Evolutionary conservation across 495 filamentous ascomycete genomes (phyloP).

Genomic region (Penicilliopsis zonata): DNA sequence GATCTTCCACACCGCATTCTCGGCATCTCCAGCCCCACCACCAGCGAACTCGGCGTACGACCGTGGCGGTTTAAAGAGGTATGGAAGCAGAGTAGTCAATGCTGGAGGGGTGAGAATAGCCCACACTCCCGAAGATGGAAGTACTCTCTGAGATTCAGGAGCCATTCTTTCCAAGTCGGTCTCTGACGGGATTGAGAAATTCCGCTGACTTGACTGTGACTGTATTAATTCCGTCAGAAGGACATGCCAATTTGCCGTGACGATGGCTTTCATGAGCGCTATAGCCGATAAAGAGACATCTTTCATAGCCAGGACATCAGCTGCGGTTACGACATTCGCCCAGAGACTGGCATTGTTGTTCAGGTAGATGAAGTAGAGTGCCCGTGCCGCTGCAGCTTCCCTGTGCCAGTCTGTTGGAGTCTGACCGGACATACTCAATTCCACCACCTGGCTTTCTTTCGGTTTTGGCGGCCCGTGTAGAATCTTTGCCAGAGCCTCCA

Average conservation of each 20-base stretch:
- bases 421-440: constrained; percentile 19
- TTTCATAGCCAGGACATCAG: constrained; percentile 46
- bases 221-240: constrained; percentile 13
- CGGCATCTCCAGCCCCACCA: constrained; percentile 43
- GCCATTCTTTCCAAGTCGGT: constrained; percentile 22
- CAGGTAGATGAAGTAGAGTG: constrained; percentile 44
- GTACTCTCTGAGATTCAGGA: constrained; percentile 19
- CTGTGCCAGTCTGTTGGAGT: constrained; percentile 26
- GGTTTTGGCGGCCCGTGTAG: constrained; percentile 39
- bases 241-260: constrained; percentile 42
- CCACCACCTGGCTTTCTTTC: constrained; percentile 14
- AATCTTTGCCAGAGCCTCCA: constrained; percentile 41
- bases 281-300: constrained; percentile 46
- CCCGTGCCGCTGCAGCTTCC: constrained; percentile 43
- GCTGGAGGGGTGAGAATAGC: constrained; percentile 41
- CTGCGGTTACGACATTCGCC: constrained; percentile 35
- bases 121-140: constrained; percentile 35
- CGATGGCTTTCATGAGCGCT: constrained; percentile 37
- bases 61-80: constrained; percentile 46
- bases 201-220: constrained; percentile 13
- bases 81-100: constrained; percentile 40
- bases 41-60: constrained; percentile 46
- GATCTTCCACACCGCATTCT: constrained; percentile 47
- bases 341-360: constrained; percentile 39
- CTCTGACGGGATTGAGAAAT: constrained; percentile 33